Percentiles rank a stretch among this genome's conserved stretches.
Conservation (phyloP, 352 stramenopile genomes). For the Blastocystis sp. region DNA sequence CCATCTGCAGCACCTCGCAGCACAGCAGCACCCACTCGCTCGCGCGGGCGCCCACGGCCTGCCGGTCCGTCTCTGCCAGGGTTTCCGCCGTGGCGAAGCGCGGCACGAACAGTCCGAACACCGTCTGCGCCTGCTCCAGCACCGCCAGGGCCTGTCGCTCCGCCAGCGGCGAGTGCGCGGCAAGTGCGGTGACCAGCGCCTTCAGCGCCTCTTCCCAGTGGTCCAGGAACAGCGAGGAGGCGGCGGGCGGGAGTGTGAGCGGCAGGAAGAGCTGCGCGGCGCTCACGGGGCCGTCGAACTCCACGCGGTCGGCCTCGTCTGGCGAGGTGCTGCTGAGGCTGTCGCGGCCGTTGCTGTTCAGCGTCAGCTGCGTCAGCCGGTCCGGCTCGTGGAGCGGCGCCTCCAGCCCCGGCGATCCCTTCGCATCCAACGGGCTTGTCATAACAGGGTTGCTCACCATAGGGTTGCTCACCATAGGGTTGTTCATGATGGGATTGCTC, state of each 20-base stretch:
- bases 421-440: too few relatives aligned
- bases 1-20: background rate
- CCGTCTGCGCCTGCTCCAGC: background rate
- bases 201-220: background rate
- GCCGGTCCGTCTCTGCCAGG: background rate
- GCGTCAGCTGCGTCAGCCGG: background rate
- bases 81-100: background rate
- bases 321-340: background rate
- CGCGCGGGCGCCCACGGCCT: background rate
- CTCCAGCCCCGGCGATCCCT: background rate
- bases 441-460: too few relatives aligned
- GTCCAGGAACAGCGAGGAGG: background rate
- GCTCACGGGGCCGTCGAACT: background rate
- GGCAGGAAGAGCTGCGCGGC: background rate
- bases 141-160: background rate
- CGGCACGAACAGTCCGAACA: background rate
- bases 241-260: background rate
- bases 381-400: background rate
- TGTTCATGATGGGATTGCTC: too few relatives aligned
- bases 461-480: too few relatives aligned
- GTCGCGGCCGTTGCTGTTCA: background rate
- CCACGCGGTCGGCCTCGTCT: background rate
- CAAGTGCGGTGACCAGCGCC: background rate
- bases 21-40: background rate
- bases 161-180: background rate